Base-by-base conservation (phyloP, 2,329 filamentous ascomycete species). In the Fusarium poae region DNA sequence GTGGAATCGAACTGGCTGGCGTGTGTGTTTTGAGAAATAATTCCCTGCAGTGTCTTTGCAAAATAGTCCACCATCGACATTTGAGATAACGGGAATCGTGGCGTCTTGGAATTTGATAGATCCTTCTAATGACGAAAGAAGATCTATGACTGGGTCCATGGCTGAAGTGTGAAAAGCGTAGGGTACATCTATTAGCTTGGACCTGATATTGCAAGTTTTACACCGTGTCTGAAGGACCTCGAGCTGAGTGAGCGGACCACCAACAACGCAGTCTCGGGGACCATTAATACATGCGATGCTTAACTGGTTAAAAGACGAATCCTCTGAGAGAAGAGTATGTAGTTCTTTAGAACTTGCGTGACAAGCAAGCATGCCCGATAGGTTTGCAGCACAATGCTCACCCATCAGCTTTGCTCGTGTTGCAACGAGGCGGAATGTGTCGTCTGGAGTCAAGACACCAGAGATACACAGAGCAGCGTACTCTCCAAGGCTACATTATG, bases 331-430 rank as follows among this genome's bases (percentile, higher is more conserved):
- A n/a, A 30, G 15, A 2, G n/a, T 11, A 25, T 48, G 32, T 9
- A 27, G 11, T 15, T 40, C 25, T 7, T 30, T n/a, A 23, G 34
- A 10, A 2, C 42, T 25, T 20, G 21, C 20, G 8, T 51, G 44
- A 16, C 44, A 50, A 11, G 54, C 54, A 12, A 57, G 35, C 54
- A 57, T 57, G 4, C 54, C 54, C 15, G 44, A 29, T 27, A 10
- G 29, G 2, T 29, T 5, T 15, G n/a, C 15, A 1, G 2, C 27
- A n/a, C 54, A 57, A 3, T 29, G 5, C 12, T 57, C 21, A 7
- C 23, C 45, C 54, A 57, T 50, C 29, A 51, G 21, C 13, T 27
- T 43, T 35, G 54, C 45, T n/a, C 54, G 21, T 9, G 37, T 13
- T 6, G 44, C 45, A 6, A 43, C 13, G 27, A 57, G 6, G 10